Percentiles rank a stretch among this genome's conserved stretches.
Conservation (phyloP, 805 yeast species). For the Spathaspora sp. region DNA sequence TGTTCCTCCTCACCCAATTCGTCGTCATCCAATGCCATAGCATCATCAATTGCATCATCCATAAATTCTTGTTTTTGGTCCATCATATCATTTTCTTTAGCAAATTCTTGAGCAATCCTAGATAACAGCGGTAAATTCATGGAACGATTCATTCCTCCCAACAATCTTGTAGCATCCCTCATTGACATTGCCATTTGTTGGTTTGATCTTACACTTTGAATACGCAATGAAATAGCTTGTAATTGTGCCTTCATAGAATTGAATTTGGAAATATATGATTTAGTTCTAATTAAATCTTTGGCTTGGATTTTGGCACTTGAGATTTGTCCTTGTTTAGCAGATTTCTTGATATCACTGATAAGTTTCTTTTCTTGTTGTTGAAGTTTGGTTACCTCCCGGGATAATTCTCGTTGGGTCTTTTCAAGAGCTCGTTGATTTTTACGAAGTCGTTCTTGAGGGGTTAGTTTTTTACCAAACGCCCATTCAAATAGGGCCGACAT, state of each 20-base stretch:
- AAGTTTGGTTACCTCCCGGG: slow-evolving; percentile 79
- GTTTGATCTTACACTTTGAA: slow-evolving; percentile 88
- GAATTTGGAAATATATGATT: slow-evolving; percentile 79
- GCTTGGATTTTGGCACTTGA: slow-evolving; percentile 93
- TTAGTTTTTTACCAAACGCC: slow-evolving; percentile 90
- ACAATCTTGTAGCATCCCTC: slow-evolving; percentile 85
- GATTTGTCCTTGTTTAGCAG: slow-evolving; percentile 87
- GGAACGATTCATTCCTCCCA: slow-evolving; percentile 81
- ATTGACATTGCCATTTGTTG: slow-evolving; percentile 94
- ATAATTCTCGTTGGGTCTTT: slow-evolving; percentile 89
- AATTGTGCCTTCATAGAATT: slow-evolving; percentile 91
- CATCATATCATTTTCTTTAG: slow-evolving; percentile 91
- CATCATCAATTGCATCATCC: slow-evolving; percentile 97
- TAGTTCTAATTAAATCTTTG: slow-evolving; percentile 86
- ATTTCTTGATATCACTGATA: slow-evolving; percentile 78
- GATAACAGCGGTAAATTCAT: slow-evolving; percentile 91
- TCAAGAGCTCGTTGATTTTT: slow-evolving; percentile 95
- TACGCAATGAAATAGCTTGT: slow-evolving; percentile 88
- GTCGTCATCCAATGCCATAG: slow-evolving; percentile 79
- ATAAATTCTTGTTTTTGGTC: slow-evolving; percentile 98
- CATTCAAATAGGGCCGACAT: slow-evolving; percentile 62
- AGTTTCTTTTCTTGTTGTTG: slow-evolving; percentile 92
- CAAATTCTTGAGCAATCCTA: slow-evolving; percentile 91
- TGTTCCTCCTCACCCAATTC: slow-evolving; percentile 84
- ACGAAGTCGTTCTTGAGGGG: slow-evolving; percentile 93